Conservation (phyloP, 345 rosid genomes). For the thale cress (Arabidopsis thaliana) region DNA sequence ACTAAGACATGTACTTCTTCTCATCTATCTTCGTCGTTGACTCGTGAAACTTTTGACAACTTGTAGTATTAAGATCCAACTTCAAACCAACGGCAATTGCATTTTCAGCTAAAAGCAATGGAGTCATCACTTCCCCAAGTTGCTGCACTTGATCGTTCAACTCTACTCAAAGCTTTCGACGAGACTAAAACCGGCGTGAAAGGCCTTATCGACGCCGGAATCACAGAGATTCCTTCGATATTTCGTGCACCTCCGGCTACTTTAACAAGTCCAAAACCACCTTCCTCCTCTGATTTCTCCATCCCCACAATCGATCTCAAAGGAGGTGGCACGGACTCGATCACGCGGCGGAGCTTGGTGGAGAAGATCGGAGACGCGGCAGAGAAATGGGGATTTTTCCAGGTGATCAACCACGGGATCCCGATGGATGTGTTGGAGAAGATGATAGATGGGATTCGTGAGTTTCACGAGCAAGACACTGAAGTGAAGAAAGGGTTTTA, state of each 20-base stretch:
- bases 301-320: slow-evolving; percentile 55
- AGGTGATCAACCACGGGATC: slow-evolving; percentile 59
- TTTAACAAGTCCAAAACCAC: slow-evolving; percentile 23
- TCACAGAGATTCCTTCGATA: slow-evolving; percentile 47
- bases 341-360: slow-evolving; percentile 30
- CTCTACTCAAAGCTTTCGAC: slow-evolving; percentile 51
- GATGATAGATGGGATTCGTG: slow-evolving; percentile 34
- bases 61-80: background rate
- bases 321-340: slow-evolving; percentile 2
- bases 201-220: slow-evolving; percentile 51
- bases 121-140: slow-evolving; percentile 32
- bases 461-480: slow-evolving; percentile 39
- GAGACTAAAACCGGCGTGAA: slow-evolving; percentile 51
- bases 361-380: slow-evolving; percentile 44
- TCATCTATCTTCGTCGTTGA: slow-evolving; percentile 8
- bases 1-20: background rate
- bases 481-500: slow-evolving; percentile 42
- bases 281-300: slow-evolving; percentile 16
- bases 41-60: background rate
- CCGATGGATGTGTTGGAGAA: slow-evolving; percentile 16
- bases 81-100: background rate
- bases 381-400: slow-evolving; percentile 54
- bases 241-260: slow-evolving; percentile 33
- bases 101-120: slow-evolving; percentile 16
- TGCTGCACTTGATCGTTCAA: slow-evolving; percentile 30